Conservation (phyloP, 1,139 yeast species). For the Yamadazyma oceani region DNA sequence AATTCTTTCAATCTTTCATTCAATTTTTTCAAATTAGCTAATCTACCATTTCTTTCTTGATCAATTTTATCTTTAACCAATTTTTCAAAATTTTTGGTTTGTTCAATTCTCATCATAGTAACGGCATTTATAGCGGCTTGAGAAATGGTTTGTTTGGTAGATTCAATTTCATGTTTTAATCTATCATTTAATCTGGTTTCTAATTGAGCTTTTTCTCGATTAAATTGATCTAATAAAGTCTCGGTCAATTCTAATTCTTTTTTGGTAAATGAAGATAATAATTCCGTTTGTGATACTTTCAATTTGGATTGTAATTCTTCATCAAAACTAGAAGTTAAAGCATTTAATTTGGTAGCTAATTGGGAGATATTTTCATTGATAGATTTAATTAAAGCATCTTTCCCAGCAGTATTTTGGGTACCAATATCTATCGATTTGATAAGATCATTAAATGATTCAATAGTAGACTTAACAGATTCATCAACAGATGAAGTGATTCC, state of each 20-base stretch:
- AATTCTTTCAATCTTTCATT: conserved; percentile 56
- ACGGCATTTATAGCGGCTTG: conserved; percentile 80
- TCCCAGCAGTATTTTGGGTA: conserved; percentile 28
- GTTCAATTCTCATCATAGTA: conserved; percentile 66
- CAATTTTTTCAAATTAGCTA: conserved; percentile 65
- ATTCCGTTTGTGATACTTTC: conserved; percentile 47
- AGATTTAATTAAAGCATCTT: conserved; percentile 29
- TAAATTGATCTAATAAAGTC: conserved; percentile 48
- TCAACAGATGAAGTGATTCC: conserved; percentile 31
- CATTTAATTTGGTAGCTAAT: conserved; percentile 34
- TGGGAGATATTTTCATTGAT: conserved; percentile 33
- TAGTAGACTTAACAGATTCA: conserved; percentile 47
- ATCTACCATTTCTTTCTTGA: conserved; percentile 77
- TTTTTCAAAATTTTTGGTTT: conserved; percentile 69
- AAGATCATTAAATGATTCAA: conserved; percentile 52
- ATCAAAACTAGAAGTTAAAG: conserved; percentile 42
- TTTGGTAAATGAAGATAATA: conserved; percentile 56
- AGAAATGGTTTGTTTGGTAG: conserved; percentile 65
- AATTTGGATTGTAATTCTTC: conserved; percentile 40
- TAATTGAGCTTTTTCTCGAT: conserved; percentile 58
- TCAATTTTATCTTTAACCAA: conserved; percentile 67
- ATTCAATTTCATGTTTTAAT: conserved; percentile 64
- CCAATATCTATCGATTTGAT: conserved; percentile 50
- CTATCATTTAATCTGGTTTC: conserved; percentile 62
- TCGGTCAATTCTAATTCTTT: conserved; percentile 53